Evolutionary conservation across 75 land plant species (phyloP).

Genomic region (Sequoiadendron giganteum): DNA sequence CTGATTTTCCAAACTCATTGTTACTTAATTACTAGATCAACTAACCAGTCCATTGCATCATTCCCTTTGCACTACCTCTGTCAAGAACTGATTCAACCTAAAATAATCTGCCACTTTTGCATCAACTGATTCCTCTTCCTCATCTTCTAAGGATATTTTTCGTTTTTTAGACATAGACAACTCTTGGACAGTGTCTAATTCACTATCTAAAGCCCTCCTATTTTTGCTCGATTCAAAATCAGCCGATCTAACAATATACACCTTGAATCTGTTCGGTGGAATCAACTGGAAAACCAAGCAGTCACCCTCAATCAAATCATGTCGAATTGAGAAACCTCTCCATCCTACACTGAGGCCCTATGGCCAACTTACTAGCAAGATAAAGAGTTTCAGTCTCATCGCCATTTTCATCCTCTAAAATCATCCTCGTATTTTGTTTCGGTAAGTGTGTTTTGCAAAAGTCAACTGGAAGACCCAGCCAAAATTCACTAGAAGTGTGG

Average conservation of each 20-base stretch:
- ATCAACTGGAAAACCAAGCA: conserved; percentile 46
- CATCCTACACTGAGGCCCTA: conserved; percentile 73
- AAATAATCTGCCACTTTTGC: no score
- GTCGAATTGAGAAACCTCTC: conserved; percentile 51
- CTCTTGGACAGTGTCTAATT: no score
- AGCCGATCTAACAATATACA: background rate
- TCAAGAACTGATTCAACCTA: no score
- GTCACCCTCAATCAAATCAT: conserved; percentile 48
- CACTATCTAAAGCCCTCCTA: background rate
- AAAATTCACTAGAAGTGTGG: conserved; percentile 69
- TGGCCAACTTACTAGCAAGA: no score
- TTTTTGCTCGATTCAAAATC: background rate
- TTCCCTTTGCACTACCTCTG: no score
- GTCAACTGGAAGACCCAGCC: conserved; percentile 58
- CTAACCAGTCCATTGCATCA: no score
- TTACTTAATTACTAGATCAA: no score
- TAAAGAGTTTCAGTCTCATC: conserved; percentile 37
- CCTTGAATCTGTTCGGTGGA: conserved; percentile 31
- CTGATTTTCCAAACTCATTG: no score
- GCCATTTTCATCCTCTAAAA: conserved; percentile 44
- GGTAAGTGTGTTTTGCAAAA: conserved; percentile 39
- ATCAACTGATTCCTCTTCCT: no score
- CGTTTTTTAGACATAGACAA: background rate
- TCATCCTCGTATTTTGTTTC: conserved; percentile 33
- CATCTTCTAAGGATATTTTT: background rate